Evolutionary conservation across 2,329 filamentous ascomycete species (phyloP).

Genomic region (Didymella segeticola): DNA sequence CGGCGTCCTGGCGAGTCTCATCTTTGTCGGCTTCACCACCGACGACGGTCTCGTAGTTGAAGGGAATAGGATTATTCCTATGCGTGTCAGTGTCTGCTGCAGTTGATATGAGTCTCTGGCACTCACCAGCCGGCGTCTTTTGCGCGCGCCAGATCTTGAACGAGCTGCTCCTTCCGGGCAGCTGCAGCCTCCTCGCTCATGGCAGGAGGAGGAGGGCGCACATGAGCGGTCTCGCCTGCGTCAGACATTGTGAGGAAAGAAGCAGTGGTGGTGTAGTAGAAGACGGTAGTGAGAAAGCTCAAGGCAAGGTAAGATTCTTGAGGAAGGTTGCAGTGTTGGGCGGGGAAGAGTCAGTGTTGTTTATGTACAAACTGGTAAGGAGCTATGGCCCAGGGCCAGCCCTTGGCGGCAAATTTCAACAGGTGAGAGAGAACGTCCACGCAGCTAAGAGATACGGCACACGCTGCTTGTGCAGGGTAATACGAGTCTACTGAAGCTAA

Average conservation of each 20-base stretch:
- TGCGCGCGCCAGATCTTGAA: slow-evolving; percentile 33
- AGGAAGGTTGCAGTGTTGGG: not conserved
- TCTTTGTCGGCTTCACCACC: slow-evolving; percentile 32
- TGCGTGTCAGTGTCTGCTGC: not conserved
- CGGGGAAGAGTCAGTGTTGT: not conserved
- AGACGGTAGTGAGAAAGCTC: not conserved
- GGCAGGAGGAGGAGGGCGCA: slow-evolving; percentile 7
- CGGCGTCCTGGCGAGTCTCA: slow-evolving; percentile 29
- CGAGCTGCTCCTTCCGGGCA: slow-evolving; percentile 34
- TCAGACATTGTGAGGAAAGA: slow-evolving; percentile 12
- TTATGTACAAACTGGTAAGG: slow-evolving; percentile 1
- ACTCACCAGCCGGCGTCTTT: slow-evolving; percentile 54
- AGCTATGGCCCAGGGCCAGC: slow-evolving; percentile 1
- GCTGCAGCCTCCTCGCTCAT: slow-evolving; percentile 11
- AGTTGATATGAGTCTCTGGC: too few relatives aligned
- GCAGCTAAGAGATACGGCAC: too few relatives aligned
- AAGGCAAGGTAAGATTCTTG: not conserved
- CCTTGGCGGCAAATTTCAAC: slow-evolving; percentile 7
- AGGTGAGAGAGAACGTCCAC: slow-evolving; percentile 1
- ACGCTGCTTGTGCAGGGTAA: not conserved
- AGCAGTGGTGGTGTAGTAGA: not conserved
- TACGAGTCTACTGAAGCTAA: not conserved
- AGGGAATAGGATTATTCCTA: slow-evolving; percentile 49
- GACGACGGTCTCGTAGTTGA: slow-evolving; percentile 56
- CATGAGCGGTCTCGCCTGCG: slow-evolving; percentile 5